Evolutionary conservation across 371 early-diverging fungal genomes (phyloP), one percentile per base, ranked within the genome.

Genomic region (Mortierella sp.): DNA sequence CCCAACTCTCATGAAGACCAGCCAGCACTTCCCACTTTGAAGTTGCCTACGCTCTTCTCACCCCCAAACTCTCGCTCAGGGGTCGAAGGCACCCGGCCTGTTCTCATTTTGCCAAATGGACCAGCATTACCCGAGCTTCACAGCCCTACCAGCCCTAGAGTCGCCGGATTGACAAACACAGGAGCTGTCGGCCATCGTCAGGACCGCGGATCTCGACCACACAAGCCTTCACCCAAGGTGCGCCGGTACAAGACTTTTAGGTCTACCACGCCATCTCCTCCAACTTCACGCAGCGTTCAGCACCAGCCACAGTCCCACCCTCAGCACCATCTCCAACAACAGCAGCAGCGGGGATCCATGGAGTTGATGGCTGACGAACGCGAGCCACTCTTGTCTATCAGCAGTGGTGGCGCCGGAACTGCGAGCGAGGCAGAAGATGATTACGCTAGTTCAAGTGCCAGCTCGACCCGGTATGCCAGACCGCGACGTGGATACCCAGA

Each of bases 131-230:
- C n/a, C 13, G 24, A 34, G 14, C 31, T 4, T 19, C 74, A 54
- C 31, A 54, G 44, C 61, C 64, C 75, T 6, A n/a, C 72, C 24
- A 72, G 51, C 3, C 77, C 50, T 14, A 54, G 46, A 6, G n/a
- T 43, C 19, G 26, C 77, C 16, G 82, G 82, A 48, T 61, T 81
- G 26, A 71, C 82, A 43, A 81, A 81, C 54, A 81, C 82, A 9
- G 82, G 82, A 61, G 78, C 82, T 19, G 71, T 77, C 59, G 77
- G 82, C 28, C 77, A 74, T 51, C 75, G 69, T 40, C 81, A 80
- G 2, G 76, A 76, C 11, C 54, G 72, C 2, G 21, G 34, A 64
- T 64, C 69, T 9, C 76, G 73, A 13, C 28, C 57, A 26, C 73
- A 69, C 48, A 69, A 34, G 37, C 70, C 76, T 5, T 44, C 81